A percentile compares a stretch with the other conserved stretches of the same genome.
phyloP scores from a whole-genome alignment of 495 filamentous ascomycete species.

The Penicillium turbatum region DNA sequence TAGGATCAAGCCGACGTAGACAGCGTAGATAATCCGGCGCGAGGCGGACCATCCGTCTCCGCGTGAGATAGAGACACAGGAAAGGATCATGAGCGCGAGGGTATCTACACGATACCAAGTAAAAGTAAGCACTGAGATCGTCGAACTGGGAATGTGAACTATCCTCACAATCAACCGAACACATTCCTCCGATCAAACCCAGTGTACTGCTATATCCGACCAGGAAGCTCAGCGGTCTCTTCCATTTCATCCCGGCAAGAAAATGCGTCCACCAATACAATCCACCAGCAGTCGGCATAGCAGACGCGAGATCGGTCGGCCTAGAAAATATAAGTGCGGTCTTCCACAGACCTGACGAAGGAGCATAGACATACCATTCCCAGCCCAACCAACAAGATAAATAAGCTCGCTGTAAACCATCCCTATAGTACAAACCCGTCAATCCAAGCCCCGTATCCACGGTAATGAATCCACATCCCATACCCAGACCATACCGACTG shows the following conservation, averaged over 20 bases:
- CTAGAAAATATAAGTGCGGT: slow-evolving; percentile 17
- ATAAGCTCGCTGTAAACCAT: slow-evolving; percentile 61
- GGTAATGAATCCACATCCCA: neutral
- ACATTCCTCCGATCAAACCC: slow-evolving; percentile 61
- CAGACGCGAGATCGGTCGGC: slow-evolving; percentile 65
- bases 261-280: slow-evolving; percentile 72
- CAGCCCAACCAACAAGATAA: slow-evolving; percentile 62
- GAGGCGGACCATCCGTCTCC: slow-evolving; percentile 59
- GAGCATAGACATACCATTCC: slow-evolving; percentile 47
- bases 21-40: slow-evolving; percentile 55
- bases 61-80: slow-evolving; percentile 54
- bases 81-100: slow-evolving; percentile 49
- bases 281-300: slow-evolving; percentile 66
- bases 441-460: neutral
- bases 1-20: slow-evolving; percentile 56
- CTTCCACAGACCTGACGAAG: neutral
- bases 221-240: slow-evolving; percentile 60
- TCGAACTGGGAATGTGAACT: neutral
- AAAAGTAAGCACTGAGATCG: neutral
- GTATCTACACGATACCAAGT: slow-evolving; percentile 33
- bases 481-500: slow-evolving; percentile 66
- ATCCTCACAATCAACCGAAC: slow-evolving; percentile 52
- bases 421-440: slow-evolving; percentile 22
- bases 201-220: slow-evolving; percentile 69
- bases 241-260: slow-evolving; percentile 53